A percentile compares a stretch with the other conserved stretches of the same genome.
These are phyloP conservation scores for Podospora pseudoanserina DNA, from an alignment of 495 filamentous ascomycete genomes.

Conservation along the genomic window DNA sequence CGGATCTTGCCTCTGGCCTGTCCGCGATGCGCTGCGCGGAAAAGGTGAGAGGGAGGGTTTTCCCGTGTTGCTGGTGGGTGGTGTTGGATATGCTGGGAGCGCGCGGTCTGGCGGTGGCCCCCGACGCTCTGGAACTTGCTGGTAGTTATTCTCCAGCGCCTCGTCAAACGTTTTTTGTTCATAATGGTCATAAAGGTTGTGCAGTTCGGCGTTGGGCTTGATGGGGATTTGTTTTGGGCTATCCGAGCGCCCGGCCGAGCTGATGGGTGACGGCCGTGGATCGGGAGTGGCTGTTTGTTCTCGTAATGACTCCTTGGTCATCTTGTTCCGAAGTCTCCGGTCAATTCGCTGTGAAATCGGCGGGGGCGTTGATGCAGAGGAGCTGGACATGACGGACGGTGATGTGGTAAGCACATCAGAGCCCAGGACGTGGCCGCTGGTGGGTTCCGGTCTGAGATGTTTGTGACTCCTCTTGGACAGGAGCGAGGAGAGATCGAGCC, in stretches of 20 bases:
- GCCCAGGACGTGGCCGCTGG: constrained; percentile 24
- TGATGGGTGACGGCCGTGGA: not conserved
- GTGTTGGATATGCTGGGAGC: constrained; percentile 16
- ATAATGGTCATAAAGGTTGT: constrained; percentile 52
- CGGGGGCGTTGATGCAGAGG: constrained; percentile 28
- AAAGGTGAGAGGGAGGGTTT: constrained; percentile 24
- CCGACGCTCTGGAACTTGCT: constrained; percentile 7
- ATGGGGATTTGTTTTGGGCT: constrained; percentile 16
- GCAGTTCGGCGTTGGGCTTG: constrained; percentile 32
- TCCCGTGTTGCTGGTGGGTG: constrained; percentile 10
- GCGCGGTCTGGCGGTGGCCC: constrained; percentile 11
- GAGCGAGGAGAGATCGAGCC: constrained; percentile 45
- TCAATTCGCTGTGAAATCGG: constrained; percentile 29
- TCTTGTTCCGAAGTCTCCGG: constrained; percentile 26
- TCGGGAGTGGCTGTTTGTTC: constrained; percentile 17
- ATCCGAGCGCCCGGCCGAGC: not conserved
- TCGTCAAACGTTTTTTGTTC: constrained; percentile 47
- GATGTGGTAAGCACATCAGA: constrained; percentile 35
- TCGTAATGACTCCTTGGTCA: constrained; percentile 35
- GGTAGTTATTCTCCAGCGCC: constrained; percentile 34
- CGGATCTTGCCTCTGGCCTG: constrained; percentile 12
- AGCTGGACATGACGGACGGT: constrained; percentile 39
- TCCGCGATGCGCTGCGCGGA: constrained; percentile 5
- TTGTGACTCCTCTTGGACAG: constrained; percentile 19
- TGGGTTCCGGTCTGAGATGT: constrained; percentile 20